Conservation (phyloP, 2,329 filamentous ascomycete species). For the Aspergillus glaucus region DNA sequence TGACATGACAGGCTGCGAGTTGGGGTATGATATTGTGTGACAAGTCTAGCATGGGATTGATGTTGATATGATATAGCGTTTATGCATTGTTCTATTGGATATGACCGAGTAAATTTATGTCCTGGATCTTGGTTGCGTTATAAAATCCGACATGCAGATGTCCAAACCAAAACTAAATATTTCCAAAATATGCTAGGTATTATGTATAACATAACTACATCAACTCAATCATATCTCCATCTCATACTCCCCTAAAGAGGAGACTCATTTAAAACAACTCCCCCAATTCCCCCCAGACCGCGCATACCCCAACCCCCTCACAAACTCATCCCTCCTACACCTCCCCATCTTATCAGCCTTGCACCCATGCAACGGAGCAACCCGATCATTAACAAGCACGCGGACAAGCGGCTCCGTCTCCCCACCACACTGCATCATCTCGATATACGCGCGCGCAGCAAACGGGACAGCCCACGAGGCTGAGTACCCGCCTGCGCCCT, state of each 20-base stretch:
- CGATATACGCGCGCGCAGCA: conserved; percentile 72
- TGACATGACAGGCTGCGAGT: not conserved
- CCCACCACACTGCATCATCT: conserved; percentile 67
- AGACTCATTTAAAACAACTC: conserved; percentile 45
- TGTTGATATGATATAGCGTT: too few relatives aligned
- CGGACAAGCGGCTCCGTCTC: conserved; percentile 63
- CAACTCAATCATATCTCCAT: not conserved
- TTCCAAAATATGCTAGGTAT: not conserved
- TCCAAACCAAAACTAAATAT: not conserved
- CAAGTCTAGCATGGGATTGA: not conserved
- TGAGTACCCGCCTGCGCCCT: conserved; percentile 60
- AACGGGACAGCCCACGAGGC: conserved; percentile 79
- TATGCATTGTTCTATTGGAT: too few relatives aligned
- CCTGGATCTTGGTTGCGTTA: too few relatives aligned
- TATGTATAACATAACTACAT: not conserved
- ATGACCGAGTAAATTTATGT: too few relatives aligned
- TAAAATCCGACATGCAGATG: too few relatives aligned
- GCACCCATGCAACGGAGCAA: conserved; percentile 66
- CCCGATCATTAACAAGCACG: conserved; percentile 76
- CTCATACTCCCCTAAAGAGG: not conserved
- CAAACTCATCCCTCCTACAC: conserved; percentile 63
- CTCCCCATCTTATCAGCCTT: conserved; percentile 62
- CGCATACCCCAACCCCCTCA: conserved; percentile 70
- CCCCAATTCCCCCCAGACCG: conserved; percentile 66
- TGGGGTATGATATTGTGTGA: not conserved